Evolutionary conservation across 768 basidiomycete species (phyloP).

Genomic region (Boletellus emodensis): DNA sequence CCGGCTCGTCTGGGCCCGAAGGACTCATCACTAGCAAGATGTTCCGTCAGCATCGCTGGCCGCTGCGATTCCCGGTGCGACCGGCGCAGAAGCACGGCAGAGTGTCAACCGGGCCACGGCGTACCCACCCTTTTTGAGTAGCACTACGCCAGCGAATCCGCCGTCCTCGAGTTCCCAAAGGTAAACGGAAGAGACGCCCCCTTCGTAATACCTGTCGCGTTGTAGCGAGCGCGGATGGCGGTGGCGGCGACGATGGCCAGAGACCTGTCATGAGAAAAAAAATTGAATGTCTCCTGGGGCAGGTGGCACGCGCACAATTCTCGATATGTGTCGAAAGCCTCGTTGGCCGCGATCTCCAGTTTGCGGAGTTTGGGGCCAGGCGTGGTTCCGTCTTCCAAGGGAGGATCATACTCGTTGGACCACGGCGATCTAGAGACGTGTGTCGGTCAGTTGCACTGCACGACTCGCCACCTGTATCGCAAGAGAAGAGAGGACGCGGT

Average conservation of each 20-base stretch:
- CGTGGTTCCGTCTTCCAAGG: constrained; percentile 81
- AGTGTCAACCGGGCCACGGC: neutral
- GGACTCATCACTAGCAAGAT: constrained; percentile 57
- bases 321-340: constrained; percentile 95
- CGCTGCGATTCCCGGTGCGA: neutral
- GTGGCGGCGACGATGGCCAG: too few relatives aligned
- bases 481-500: too few relatives aligned
- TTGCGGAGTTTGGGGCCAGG: constrained; percentile 84
- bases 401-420: constrained; percentile 95
- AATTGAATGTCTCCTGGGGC: neutral
- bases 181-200: constrained; percentile 95
- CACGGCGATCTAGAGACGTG: constrained; percentile 77
- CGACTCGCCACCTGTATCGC: neutral
- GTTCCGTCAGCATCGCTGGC: neutral
- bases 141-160: constrained; percentile 93
- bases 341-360: constrained; percentile 89
- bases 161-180: constrained; percentile 98
- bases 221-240: neutral
- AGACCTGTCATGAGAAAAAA: neutral
- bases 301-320: constrained; percentile 62
- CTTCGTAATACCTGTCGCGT: constrained; percentile 82
- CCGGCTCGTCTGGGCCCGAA: constrained; percentile 52
- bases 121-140: constrained; percentile 85
- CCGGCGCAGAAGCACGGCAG: neutral
- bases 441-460: constrained; percentile 14